Percentiles rank a stretch among this genome's conserved stretches.
Conservation (phyloP, 2,329 filamentous ascomycete species). For the Colletotrichum phormii region DNA sequence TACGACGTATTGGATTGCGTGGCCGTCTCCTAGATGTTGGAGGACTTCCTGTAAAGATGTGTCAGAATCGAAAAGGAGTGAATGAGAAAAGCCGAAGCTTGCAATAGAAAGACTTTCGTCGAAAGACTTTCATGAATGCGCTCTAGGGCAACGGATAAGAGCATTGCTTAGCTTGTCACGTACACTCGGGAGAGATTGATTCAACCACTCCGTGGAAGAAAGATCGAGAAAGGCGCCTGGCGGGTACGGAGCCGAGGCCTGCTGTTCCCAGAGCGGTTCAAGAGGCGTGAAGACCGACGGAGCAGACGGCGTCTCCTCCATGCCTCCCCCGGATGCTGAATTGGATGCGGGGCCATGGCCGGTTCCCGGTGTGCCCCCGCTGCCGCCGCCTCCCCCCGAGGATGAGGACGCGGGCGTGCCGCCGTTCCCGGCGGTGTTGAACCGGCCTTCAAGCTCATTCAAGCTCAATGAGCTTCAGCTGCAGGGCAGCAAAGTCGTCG, state of each 20-base stretch:
- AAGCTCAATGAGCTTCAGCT: conserved; percentile 50
- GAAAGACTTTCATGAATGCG: not conserved
- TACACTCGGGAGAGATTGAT: conserved; percentile 51
- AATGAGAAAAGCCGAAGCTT: too few relatives aligned
- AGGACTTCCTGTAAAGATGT: conserved; percentile 48
- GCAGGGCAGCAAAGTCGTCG: conserved; percentile 53
- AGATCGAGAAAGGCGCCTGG: conserved; percentile 57
- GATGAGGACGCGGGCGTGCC: not conserved
- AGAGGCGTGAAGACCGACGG: not conserved
- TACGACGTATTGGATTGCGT: conserved; percentile 50
- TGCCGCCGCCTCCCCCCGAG: not conserved
- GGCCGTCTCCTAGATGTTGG: conserved; percentile 51
- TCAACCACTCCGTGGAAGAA: conserved; percentile 50
- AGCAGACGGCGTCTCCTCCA: conserved; percentile 3
- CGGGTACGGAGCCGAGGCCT: conserved; percentile 46
- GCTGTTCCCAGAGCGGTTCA: conserved; percentile 21
- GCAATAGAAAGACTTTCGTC: too few relatives aligned
- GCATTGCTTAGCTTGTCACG: conserved; percentile 33
- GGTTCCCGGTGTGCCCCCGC: not conserved
- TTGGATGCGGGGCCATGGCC: not conserved
- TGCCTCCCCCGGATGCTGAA: not conserved
- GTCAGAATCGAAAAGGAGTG: not conserved
- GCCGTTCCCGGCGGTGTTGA: conserved; percentile 38
- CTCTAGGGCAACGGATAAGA: not conserved
- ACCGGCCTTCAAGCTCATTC: conserved; percentile 50